Percentiles rank a stretch among this genome's conserved stretches.
These are phyloP conservation scores for Gossypium herbaceum DNA, from an alignment of 345 rosid genomes.

Conservation along the genomic window DNA sequence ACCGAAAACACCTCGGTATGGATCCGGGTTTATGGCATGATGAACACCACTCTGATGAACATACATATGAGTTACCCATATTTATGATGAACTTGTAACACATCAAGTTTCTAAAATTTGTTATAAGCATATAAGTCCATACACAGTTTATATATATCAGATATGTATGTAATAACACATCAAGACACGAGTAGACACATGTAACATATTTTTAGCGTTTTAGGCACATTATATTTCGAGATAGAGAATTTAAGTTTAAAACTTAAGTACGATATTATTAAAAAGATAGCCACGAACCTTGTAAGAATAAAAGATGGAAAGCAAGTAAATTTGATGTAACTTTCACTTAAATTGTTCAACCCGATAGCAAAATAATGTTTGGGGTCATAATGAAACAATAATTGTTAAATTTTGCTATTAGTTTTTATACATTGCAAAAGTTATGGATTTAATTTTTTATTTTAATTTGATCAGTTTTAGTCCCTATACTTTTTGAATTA, in stretches of 20 bases:
- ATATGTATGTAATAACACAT: background rate
- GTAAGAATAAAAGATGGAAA: background rate
- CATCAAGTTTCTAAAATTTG: background rate
- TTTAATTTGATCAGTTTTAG: no score
- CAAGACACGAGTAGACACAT: background rate
- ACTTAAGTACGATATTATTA: no score
- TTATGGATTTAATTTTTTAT: no score
- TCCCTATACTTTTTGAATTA: no score
- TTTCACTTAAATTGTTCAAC: background rate
- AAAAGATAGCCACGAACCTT: no score
- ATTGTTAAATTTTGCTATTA: background rate
- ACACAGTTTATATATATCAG: background rate
- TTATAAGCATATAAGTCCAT: background rate
- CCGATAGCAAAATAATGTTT: background rate
- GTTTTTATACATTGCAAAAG: no score
- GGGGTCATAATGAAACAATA: background rate
- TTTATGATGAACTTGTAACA: background rate
- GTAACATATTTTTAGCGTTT: background rate
- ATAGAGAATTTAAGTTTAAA: no score
- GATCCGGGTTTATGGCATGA: constrained; percentile 92
- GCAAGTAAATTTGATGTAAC: background rate
- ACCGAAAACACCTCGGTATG: constrained; percentile 93
- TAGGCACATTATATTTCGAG: background rate
- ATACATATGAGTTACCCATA: background rate
- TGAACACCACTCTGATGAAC: constrained; percentile 72